phyloP scores from a whole-genome alignment of 2,329 filamentous ascomycete species.

The Talaromyces sp. region DNA sequence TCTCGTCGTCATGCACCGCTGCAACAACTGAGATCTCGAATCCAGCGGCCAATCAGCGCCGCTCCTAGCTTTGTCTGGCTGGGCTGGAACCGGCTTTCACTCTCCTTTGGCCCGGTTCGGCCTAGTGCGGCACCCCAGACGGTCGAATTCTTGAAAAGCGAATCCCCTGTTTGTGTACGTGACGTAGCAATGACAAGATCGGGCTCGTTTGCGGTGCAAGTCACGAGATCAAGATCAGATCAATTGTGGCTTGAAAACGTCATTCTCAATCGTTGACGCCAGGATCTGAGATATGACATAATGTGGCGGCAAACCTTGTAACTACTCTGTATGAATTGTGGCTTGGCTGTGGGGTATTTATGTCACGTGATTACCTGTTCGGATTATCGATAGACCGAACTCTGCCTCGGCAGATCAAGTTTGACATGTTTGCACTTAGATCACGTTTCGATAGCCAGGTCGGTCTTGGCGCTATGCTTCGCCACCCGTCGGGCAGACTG shows the following conservation, averaged over 20 bases:
- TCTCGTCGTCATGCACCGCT: background rate
- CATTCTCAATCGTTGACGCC: background rate
- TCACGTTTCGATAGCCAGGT: background rate
- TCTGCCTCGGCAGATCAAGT: background rate
- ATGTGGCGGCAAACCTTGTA: background rate
- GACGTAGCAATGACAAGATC: background rate
- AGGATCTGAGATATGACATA: slow-evolving; percentile 1
- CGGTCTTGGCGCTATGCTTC: background rate
- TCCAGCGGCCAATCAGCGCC: background rate
- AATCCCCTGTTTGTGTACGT: background rate
- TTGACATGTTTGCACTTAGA: background rate
- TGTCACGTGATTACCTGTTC: background rate
- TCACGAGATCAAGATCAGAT: background rate
- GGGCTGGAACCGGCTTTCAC: background rate
- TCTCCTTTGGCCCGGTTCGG: background rate
- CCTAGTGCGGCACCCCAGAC: background rate
- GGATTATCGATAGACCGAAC: background rate
- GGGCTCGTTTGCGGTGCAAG: background rate
- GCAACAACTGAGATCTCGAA: background rate
- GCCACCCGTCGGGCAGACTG: background rate
- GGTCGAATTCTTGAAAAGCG: background rate
- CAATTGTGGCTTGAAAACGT: slow-evolving; percentile 3
- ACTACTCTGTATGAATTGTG: background rate
- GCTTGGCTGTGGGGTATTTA: background rate
- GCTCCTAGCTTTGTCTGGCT: background rate